Evolutionary conservation across 768 basidiomycete species (phyloP).

Genomic region (Leucosporidium creatinivorum): DNA sequence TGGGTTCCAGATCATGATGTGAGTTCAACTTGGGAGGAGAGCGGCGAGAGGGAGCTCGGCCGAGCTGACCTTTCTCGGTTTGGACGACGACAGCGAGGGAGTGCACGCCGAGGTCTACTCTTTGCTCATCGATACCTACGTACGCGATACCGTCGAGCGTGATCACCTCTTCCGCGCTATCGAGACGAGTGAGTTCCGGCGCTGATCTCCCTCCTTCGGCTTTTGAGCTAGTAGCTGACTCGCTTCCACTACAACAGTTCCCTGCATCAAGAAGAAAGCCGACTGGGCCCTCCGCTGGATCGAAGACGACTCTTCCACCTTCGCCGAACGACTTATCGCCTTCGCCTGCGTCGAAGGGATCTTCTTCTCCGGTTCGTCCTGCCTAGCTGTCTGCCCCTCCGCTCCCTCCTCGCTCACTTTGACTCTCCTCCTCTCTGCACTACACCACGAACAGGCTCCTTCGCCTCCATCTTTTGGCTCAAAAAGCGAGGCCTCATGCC

Average conservation of each 20-base stretch:
- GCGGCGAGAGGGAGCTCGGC: not conserved
- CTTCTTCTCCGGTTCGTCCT: constrained; percentile 61
- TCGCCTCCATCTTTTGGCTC: constrained; percentile 89
- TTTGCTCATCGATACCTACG: constrained; percentile 83
- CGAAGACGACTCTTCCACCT: constrained; percentile 64
- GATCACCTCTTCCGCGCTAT: constrained; percentile 82
- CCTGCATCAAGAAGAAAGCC: constrained; percentile 83
- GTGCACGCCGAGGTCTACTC: constrained; percentile 95
- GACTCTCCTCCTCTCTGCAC: not conserved
- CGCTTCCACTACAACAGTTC: constrained; percentile 44
- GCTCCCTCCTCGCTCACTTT: too few relatives aligned
- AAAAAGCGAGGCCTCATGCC: constrained; percentile 96
- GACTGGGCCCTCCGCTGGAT: constrained; percentile 94
- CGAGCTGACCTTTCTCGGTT: not conserved
- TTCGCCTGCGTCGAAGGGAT: constrained; percentile 96
- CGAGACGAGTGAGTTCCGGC: constrained; percentile 53
- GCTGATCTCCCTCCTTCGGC: not conserved
- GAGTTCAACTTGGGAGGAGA: constrained; percentile 1
- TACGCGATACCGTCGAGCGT: constrained; percentile 68
- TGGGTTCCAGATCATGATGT: constrained; percentile 96
- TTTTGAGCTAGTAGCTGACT: not conserved
- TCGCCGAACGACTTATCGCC: constrained; percentile 79
- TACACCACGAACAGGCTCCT: constrained; percentile 52
- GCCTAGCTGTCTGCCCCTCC: not conserved
- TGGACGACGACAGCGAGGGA: constrained; percentile 52